These are phyloP conservation scores for Lepiota brunneoincarnata DNA, from an alignment of 768 basidiomycete genomes.

Conservation along the genomic window DNA sequence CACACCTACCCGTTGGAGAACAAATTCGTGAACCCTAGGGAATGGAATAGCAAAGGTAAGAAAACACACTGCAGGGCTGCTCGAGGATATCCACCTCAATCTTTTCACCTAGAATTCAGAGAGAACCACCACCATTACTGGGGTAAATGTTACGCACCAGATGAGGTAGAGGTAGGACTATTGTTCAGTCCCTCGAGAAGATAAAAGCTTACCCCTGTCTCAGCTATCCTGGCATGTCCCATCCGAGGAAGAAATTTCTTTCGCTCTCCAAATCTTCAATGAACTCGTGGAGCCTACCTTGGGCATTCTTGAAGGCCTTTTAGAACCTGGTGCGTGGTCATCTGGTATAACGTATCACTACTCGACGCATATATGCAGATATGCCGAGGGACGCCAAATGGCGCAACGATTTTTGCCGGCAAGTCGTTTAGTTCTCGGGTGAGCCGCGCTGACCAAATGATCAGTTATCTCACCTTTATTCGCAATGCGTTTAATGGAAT, in stretches of 20 bases:
- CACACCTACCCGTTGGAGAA: slow-evolving; percentile 82
- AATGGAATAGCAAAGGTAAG: slow-evolving; percentile 72
- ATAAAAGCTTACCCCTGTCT: background rate
- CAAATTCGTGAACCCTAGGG: slow-evolving; percentile 74
- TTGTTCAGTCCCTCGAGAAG: background rate
- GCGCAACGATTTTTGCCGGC: slow-evolving; percentile 88
- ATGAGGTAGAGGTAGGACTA: slow-evolving; percentile 61
- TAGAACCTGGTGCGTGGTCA: slow-evolving; percentile 44
- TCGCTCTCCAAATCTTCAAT: slow-evolving; percentile 66
- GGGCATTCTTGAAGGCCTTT: slow-evolving; percentile 48
- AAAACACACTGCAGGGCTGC: background rate
- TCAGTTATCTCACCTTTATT: slow-evolving; percentile 66
- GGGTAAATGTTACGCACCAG: slow-evolving; percentile 73
- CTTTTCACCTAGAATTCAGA: slow-evolving; percentile 52
- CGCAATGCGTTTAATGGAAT: slow-evolving; percentile 75
- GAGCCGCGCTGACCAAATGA: background rate
- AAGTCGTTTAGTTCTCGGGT: slow-evolving; percentile 18
- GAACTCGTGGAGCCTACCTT: slow-evolving; percentile 67
- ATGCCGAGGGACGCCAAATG: slow-evolving; percentile 57
- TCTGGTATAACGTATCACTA: slow-evolving; percentile 1
- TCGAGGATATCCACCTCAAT: background rate
- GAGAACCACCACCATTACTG: slow-evolving; percentile 69
- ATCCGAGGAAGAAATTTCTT: slow-evolving; percentile 63
- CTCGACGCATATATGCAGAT: slow-evolving; percentile 25
- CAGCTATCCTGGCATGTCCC: slow-evolving; percentile 83